Evolutionary conservation across 2,329 filamentous ascomycete species (phyloP).

Genomic region (Trichophaea hybrida): DNA sequence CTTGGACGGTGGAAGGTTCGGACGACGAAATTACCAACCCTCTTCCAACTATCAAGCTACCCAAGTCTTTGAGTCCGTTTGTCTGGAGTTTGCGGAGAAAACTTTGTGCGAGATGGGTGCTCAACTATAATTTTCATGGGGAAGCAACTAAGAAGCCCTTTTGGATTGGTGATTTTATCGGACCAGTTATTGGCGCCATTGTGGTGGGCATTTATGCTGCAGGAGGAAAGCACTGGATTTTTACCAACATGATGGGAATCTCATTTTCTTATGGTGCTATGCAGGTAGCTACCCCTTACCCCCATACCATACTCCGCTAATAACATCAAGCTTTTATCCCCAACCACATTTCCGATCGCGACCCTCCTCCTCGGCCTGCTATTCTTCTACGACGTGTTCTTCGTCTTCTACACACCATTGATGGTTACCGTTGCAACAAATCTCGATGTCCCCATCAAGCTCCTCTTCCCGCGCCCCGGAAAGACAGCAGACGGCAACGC

Average conservation of each 20-base stretch:
- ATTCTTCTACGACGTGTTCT: slow-evolving; percentile 91
- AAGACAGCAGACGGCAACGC: slow-evolving; percentile 5
- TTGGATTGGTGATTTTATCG: slow-evolving; percentile 31
- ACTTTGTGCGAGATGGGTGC: slow-evolving; percentile 7
- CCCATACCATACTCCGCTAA: neutral
- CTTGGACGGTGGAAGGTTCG: slow-evolving; percentile 12
- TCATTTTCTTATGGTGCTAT: slow-evolving; percentile 74
- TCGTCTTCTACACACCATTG: slow-evolving; percentile 72
- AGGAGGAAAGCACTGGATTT: slow-evolving; percentile 44
- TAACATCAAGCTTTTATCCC: slow-evolving; percentile 53
- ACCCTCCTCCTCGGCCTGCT: slow-evolving; percentile 61
- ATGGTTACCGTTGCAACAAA: slow-evolving; percentile 81
- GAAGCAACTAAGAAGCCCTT: slow-evolving; percentile 16
- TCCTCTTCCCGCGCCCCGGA: slow-evolving; percentile 61
- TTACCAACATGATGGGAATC: slow-evolving; percentile 78
- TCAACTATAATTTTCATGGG: slow-evolving; percentile 3
- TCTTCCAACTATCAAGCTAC: neutral
- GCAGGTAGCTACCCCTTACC: slow-evolving; percentile 26
- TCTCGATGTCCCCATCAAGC: slow-evolving; percentile 83
- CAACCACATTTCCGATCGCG: slow-evolving; percentile 73
- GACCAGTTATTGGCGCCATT: slow-evolving; percentile 41
- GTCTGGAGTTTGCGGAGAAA: slow-evolving; percentile 15
- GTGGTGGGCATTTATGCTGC: slow-evolving; percentile 43
- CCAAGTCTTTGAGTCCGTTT: neutral
- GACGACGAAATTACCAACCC: slow-evolving; percentile 3